Base-by-base conservation (phyloP, 371 early-diverging fungal species). In the Nematocida sp. region DNA sequence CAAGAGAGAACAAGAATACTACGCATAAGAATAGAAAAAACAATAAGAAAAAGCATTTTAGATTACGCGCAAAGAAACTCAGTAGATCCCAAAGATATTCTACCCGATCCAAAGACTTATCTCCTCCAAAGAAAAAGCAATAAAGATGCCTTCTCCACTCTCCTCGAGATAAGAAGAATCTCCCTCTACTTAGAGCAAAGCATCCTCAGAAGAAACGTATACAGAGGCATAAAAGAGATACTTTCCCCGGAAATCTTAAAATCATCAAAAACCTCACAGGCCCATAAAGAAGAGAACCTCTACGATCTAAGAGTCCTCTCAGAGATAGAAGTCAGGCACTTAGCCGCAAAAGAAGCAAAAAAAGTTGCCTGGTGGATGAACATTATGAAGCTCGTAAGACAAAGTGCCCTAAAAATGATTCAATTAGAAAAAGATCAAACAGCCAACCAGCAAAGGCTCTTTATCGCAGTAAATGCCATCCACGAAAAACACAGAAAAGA, bases 401-500 rank as follows among this genome's bases (percentile, higher is more conserved):
- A 68, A 55, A 36, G 13, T 7, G 69, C 69, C 4, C n/a, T 68
- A 3, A 55, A 50, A 45, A 32, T 56, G 20, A 35, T 50, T 18
- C 69, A 68, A 55, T 16, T 38, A 30, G 56, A 59, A 32, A 68
- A 68, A 30, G 69, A 68, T 55, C 69, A 68, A 38, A 25, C 20
- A 13, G 69, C 69, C 0, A 68, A 68, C 45, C 69, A 68, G 69
- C 69, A 68, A 42, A 42, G 69, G 26, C 55, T 68, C 11, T 68
- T 68, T 55, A 68, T 68, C 33, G 56, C 69, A 16, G 57, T 68
- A 18, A 68, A 59, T 45, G 69, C 69, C 9, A 68, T 68, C 25
- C 69, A 68, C 36, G 69, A 68, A 9, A 68, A 68, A 56, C 49
- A 68, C 69, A 68, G 28, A 42, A 68, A 68, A 59, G 69, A 68